phyloP scores from a whole-genome alignment of 441 rosid genomes.

The Isatis lusitanica region DNA sequence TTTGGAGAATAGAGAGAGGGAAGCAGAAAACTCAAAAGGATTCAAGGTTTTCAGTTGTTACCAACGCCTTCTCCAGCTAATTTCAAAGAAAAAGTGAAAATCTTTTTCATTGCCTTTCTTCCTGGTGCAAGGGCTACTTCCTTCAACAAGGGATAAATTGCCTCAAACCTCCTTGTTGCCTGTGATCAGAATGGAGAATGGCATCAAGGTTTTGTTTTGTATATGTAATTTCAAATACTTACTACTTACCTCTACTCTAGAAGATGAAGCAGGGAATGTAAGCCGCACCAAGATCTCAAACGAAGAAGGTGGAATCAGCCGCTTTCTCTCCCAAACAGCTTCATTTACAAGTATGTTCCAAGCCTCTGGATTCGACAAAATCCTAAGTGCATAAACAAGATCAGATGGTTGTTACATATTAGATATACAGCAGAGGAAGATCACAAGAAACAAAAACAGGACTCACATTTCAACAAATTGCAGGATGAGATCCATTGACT shows the following conservation, averaged over 20 bases:
- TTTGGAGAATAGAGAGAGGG: not conserved
- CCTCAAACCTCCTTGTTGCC: conserved; percentile 91
- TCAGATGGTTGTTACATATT: not conserved
- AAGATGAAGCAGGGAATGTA: conserved; percentile 72
- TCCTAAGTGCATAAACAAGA: conserved; percentile 40
- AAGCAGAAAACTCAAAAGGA: not conserved
- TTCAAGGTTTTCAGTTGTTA: not conserved
- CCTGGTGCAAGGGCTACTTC: conserved; percentile 79
- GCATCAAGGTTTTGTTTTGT: not conserved
- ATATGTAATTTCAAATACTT: not conserved
- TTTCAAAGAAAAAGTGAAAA: conserved; percentile 53
- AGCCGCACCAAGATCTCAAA: conserved; percentile 64
- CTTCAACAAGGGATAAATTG: conserved; percentile 64
- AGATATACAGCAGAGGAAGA: too few relatives aligned
- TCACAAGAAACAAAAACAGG: too few relatives aligned
- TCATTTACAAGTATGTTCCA: conserved; percentile 63
- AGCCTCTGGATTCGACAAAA: conserved; percentile 70
- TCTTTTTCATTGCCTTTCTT: conserved; percentile 88
- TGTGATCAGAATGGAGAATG: conserved; percentile 12
- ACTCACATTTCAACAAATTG: not conserved
- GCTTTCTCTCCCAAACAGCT: conserved; percentile 84
- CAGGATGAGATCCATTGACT: not conserved
- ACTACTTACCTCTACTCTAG: conserved; percentile 65
- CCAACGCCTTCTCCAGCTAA: conserved; percentile 73
- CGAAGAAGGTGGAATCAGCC: conserved; percentile 72